phyloP scores from a whole-genome alignment of 352 stramenopile genomes.

The Phytopythium boreale region DNA sequence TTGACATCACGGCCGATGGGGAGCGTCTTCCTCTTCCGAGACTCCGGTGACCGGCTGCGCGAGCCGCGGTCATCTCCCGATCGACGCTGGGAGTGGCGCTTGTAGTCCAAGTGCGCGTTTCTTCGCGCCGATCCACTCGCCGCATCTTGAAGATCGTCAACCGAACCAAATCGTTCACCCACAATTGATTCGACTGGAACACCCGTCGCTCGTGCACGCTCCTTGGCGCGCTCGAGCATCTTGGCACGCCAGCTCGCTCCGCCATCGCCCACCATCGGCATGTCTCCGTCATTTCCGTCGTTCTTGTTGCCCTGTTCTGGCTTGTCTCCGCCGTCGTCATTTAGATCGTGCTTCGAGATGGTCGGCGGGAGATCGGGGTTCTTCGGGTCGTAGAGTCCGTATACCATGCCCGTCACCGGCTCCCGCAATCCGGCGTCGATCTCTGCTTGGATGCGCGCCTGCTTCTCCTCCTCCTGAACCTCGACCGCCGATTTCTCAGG shows the following conservation, averaged over 20 bases:
- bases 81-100: conserved; percentile 30
- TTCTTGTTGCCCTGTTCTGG: conserved; percentile 1
- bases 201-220: conserved; percentile 52
- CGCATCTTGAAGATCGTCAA: conserved; percentile 53
- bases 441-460: conserved; percentile 66
- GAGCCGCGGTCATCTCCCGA: conserved; percentile 8
- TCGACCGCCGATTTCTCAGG: conserved; percentile 40
- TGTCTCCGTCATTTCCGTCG: conserved; percentile 9
- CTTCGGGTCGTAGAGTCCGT: conserved; percentile 80
- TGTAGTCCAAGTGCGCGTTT: conserved; percentile 72
- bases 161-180: conserved; percentile 47
- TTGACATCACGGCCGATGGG: conserved; percentile 50
- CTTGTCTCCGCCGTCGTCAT: not conserved
- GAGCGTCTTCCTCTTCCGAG: conserved; percentile 20
- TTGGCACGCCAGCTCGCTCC: conserved; percentile 82
- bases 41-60: not conserved
- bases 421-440: conserved; percentile 73
- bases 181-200: conserved; percentile 61
- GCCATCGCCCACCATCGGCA: conserved; percentile 59
- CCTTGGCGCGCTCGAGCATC: conserved; percentile 73
- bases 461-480: conserved; percentile 36
- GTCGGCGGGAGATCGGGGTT: conserved; percentile 44
- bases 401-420: conserved; percentile 75
- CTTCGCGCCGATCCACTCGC: conserved; percentile 39
- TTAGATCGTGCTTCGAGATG: conserved; percentile 20